A percentile compares a stretch with the other conserved stretches of the same genome.
Conservation (phyloP, 2,329 filamentous ascomycete species). For the Piedraia hortae region DNA sequence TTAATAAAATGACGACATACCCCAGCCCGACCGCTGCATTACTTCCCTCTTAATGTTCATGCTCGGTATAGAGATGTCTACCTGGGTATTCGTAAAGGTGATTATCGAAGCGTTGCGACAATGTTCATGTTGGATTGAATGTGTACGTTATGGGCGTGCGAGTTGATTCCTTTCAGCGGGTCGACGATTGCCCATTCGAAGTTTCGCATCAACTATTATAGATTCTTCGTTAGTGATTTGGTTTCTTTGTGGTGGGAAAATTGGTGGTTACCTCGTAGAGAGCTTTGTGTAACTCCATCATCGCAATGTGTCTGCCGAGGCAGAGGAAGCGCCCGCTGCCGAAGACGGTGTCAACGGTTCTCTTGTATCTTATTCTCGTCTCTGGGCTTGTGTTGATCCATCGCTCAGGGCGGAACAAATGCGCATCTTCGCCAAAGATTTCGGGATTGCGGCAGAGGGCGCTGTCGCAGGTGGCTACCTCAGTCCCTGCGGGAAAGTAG, state of each 20-base stretch:
- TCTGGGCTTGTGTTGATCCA: conserved; percentile 12
- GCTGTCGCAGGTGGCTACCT: conserved; percentile 16
- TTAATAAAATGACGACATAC: too few species aligned
- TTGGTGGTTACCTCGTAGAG: conserved; percentile 12
- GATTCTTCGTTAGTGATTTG: background rate
- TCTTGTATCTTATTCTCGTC: conserved; percentile 8
- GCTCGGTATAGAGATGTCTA: too few species aligned
- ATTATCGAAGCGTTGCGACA: too few species aligned
- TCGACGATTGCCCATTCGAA: background rate
- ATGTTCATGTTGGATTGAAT: background rate
- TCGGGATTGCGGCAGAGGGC: conserved; percentile 13
- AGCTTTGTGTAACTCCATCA: conserved; percentile 15
- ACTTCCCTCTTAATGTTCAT: too few species aligned
- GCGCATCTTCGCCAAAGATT: conserved; percentile 14
- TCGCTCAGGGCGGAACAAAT: conserved; percentile 15
- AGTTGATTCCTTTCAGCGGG: background rate
- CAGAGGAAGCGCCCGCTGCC: conserved; percentile 14
- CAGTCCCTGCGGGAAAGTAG: conserved; percentile 13
- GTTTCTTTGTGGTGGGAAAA: background rate
- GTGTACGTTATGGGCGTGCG: background rate
- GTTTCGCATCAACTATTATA: background rate
- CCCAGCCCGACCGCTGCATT: too few species aligned
- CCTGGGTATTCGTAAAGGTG: too few species aligned
- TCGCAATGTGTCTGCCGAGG: conserved; percentile 13
- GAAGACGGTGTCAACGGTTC: conserved; percentile 15